Base-by-base conservation (phyloP, 768 basidiomycete species). In the Pulveroboletus sp. region DNA sequence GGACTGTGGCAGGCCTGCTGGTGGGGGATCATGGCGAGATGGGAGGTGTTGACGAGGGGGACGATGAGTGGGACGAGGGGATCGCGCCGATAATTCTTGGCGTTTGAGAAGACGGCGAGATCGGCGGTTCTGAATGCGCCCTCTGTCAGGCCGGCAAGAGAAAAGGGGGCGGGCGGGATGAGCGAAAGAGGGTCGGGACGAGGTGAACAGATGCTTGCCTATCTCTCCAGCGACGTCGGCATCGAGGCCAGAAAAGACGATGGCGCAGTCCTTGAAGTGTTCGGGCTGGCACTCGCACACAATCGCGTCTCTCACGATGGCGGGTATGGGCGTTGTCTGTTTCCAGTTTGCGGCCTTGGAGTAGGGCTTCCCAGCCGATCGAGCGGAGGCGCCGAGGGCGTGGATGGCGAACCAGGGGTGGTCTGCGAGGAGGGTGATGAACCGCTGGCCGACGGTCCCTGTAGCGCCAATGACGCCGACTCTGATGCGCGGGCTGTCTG, bases 221-320 rank as follows among this genome's bases (percentile, higher is more conserved):
- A 98, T 93, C 11, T 94, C 89, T 10, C 94, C 93, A 30, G 95
- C 95, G 27, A 84, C 94, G 63, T 96, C 93, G 15, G 87, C 83
- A 70, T 98, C 96, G 51, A 99, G 72, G n/a, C 96, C 96, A 0
- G 91, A 94, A 69, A 99, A 99, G 37, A 98, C 79, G 54, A 98
- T 75, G 9, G 79, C 78, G 65, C 94, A 97, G 8, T 87, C 88
- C 35, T 67, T 62, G 62, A 97, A 97, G 43, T 83, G 74, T 52
- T 83, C 78, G 4, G 92, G 82, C 43, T 73, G 73, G 74, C 96
- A 99, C 54, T 86, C 83, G 51, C 76, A 70, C 6, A 98, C 86
- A 49, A 84, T 61, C 45, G 46, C 52, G 32, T 79, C 77, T 40
- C 76, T 71, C 26, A 88, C 86, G 12, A 55, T 55, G 24, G 71